Conservation (phyloP, 2,329 filamentous ascomycete species). For the Pseudogymnoascus sp. region DNA sequence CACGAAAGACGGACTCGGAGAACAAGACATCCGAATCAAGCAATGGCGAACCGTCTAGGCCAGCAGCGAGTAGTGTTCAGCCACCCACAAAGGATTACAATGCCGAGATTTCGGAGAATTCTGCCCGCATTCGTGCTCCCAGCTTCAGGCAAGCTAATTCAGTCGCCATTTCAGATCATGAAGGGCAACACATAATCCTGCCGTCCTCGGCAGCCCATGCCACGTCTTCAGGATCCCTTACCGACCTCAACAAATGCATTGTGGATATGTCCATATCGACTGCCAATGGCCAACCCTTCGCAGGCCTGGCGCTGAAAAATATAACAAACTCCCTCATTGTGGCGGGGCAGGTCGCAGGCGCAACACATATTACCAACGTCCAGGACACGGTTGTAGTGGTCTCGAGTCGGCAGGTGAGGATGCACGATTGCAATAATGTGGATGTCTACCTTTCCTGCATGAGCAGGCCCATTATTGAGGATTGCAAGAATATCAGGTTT, state of each 20-base stretch:
- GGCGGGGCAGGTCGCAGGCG: constrained; percentile 67
- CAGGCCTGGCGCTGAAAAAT: constrained; percentile 59
- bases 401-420: constrained; percentile 76
- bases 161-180: constrained; percentile 59
- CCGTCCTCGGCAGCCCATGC: constrained; percentile 62
- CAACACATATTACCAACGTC: constrained; percentile 73
- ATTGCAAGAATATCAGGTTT: constrained; percentile 71
- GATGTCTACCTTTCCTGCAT: constrained; percentile 74
- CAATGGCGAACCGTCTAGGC: constrained; percentile 25
- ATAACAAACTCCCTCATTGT: constrained; percentile 65
- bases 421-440: constrained; percentile 77
- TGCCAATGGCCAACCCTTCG: constrained; percentile 54
- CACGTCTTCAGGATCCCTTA: constrained; percentile 64
- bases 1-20: constrained; percentile 16
- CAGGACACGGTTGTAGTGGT: constrained; percentile 68
- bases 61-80: constrained; percentile 22
- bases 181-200: constrained; percentile 65
- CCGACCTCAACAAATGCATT: constrained; percentile 60
- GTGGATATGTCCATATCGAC: constrained; percentile 71
- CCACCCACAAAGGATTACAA: constrained; percentile 46
- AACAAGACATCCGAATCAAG: background rate
- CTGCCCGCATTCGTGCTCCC: constrained; percentile 44
- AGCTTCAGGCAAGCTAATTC: constrained; percentile 53
- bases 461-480: constrained; percentile 89
- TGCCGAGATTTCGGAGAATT: constrained; percentile 39